phyloP scores from a whole-genome alignment of 257 asterid genomes.

The Primulina huaijiensis region DNA sequence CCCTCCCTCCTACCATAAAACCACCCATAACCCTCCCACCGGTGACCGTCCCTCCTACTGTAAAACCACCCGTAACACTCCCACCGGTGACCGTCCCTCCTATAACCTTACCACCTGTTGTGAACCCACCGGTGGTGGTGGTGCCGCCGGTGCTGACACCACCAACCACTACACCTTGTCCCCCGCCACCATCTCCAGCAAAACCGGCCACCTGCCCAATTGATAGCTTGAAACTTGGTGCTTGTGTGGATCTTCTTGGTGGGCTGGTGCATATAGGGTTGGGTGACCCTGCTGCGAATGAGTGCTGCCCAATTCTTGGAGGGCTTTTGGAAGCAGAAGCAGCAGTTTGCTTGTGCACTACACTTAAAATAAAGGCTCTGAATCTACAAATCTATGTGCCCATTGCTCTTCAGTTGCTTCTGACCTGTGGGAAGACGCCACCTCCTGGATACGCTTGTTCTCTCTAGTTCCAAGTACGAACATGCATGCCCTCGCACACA shows the following conservation, averaged over 20 bases:
- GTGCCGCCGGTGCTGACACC: constrained; percentile 32
- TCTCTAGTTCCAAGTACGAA: constrained; percentile 28
- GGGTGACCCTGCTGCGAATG: constrained; percentile 67
- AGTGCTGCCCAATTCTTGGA: constrained; percentile 69
- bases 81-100: not conserved
- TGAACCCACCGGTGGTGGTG: not conserved
- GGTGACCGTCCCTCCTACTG: not conserved
- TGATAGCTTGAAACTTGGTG: constrained; percentile 68
- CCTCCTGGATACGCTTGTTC: constrained; percentile 93
- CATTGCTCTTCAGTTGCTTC: constrained; percentile 67
- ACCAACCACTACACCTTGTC: constrained; percentile 22
- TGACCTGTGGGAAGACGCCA: constrained; percentile 76
- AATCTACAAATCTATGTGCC: constrained; percentile 60
- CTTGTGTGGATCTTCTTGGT: constrained; percentile 80
- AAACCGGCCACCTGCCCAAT: constrained; percentile 52
- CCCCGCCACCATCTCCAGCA: constrained; percentile 25
- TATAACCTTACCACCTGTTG: constrained; percentile 13
- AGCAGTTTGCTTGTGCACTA: constrained; percentile 77
- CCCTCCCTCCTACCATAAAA: constrained; percentile 16
- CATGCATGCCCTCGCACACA: not conserved
- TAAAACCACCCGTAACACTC: constrained; percentile 23
- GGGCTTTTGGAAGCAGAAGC: constrained; percentile 74
- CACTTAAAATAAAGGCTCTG: constrained; percentile 60
- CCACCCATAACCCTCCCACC: constrained; percentile 19
- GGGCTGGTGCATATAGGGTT: constrained; percentile 66